Evolutionary conservation across 495 filamentous ascomycete species (phyloP), one percentile per base, ranked within the genome.

Genomic region (Pyrenopolyporus hunteri): DNA sequence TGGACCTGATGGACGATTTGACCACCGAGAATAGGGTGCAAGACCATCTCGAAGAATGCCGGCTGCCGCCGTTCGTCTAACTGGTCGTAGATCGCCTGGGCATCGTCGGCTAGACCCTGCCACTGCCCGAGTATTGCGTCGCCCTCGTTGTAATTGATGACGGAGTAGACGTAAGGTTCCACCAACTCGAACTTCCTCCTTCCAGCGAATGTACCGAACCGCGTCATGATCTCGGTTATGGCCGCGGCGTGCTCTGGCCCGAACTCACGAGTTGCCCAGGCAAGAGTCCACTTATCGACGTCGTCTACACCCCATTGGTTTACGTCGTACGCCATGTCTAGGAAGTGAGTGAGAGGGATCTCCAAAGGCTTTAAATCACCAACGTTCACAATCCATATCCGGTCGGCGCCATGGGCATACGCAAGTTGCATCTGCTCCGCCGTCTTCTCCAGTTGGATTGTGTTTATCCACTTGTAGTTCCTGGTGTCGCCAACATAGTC

Each of bases 341-440:
- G 71, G 67, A 83, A 88, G 68, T 87, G 85, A 58, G 73, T 84
- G 67, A 90, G 86, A 26, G 87, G 87, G 22, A 88, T 77, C 71
- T 89, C 87, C 4, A 87, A 74, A 3, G 84, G 82, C 68, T 90
- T 90, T 43, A 91, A 73, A 64, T 92, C 88, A 29, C 89, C 88
- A 17, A 92, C 82, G 62, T 91, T 92, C 66, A 90, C 85, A 35
- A 91, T 81, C 89, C 89, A 91, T 57, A 91, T 88, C 23, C 83
- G 76, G 46, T 83, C 77, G 3, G 89, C 88, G 19, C 84, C 78
- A 26, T 86, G 77, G 13, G 81, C 71, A 54, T 87, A 82, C 0
- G 89, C 81, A 26, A 85, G 75, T 66, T 82, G 74, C 80, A 89
- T 86, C 60, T 86, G 85, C 69, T 89, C 84, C 44, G 78, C 78